Evolutionary conservation across 495 filamentous ascomycete species (phyloP).

Genomic region (Physcia stellaris): DNA sequence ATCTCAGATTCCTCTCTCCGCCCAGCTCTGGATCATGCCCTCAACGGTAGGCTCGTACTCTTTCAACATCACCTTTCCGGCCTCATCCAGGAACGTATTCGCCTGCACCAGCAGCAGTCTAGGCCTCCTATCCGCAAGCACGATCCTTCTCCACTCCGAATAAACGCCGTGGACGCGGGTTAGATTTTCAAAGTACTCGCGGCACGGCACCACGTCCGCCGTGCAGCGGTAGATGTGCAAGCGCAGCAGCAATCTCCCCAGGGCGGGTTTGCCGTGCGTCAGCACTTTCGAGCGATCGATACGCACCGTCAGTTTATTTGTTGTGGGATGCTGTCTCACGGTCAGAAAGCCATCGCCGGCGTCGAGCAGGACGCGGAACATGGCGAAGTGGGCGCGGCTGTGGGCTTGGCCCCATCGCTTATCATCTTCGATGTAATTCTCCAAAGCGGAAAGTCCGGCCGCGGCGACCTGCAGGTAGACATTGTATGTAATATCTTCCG

Average conservation of each 20-base stretch:
- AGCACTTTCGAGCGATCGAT: slow-evolving; percentile 25
- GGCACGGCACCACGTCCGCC: slow-evolving; percentile 26
- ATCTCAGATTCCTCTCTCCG: slow-evolving; percentile 13
- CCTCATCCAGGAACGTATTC: slow-evolving; percentile 30
- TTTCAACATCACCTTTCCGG: slow-evolving; percentile 22
- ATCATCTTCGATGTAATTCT: slow-evolving; percentile 27
- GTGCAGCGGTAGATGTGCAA: slow-evolving; percentile 36
- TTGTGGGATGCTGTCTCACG: slow-evolving; percentile 12
- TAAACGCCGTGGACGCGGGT: slow-evolving; percentile 25
- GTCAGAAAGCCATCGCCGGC: slow-evolving; percentile 21
- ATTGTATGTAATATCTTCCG: slow-evolving; percentile 23
- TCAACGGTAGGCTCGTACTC: slow-evolving; percentile 27
- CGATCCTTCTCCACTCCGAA: slow-evolving; percentile 24
- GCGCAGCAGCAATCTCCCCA: slow-evolving; percentile 27
- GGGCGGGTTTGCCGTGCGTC: slow-evolving; percentile 26
- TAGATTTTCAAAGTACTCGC: slow-evolving; percentile 26
- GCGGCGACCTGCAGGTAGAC: slow-evolving; percentile 29
- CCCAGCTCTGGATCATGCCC: slow-evolving; percentile 33
- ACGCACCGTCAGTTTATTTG: slow-evolving; percentile 16
- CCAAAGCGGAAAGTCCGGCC: slow-evolving; percentile 29
- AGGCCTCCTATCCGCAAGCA: slow-evolving; percentile 21
- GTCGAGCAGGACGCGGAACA: slow-evolving; percentile 24
- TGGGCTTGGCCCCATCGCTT: slow-evolving; percentile 35
- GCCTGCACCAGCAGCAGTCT: slow-evolving; percentile 27
- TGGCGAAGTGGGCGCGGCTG: slow-evolving; percentile 29